Evolutionary conservation across 371 early-diverging fungal species (phyloP), one percentile per base, ranked within the genome.

Genomic region (Mortierella polycephala): DNA sequence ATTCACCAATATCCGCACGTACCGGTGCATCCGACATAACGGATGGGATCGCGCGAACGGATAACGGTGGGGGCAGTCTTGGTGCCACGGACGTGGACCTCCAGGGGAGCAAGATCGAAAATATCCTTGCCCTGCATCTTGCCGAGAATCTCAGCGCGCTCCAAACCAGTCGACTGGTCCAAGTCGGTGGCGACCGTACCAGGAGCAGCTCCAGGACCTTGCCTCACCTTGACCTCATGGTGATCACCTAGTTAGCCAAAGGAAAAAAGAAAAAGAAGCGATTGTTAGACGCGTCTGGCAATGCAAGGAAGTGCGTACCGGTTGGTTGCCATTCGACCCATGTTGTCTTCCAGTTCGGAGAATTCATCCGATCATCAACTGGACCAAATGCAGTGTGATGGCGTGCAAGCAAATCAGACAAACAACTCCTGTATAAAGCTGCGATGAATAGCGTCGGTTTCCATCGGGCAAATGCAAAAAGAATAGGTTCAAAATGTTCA

Each of bases 11-110:
- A 30, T 30, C 12, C 3, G 39, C 18, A 84, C 85, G 60, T 86
- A 96, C 96, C 97, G 80, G 95, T 93, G 89, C 99, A 98, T 44
- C 96, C 99, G 66, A 97, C 89, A 74, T 93, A 92, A 60, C 96
- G 92, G 81, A 90, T 87, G 53, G 89, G 87, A 80, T 96, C 96
- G 50, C 89, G 87, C 55, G 96, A 95, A 70, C 87, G 84, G 67
- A 98, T 92, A 65, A 96, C 85, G 67, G 96, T 91, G 72, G 98
- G 99, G 84, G 95, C 89, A 60, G 88, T 74, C 81, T 86, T 85
- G 74, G 99, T 97, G 67, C 96, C 96, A 72, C 89, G 84, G 83
- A 90, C 87, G 64, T 88, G 86, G 82, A 96, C 81, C 62, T 85
- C 69, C 81, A 97, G 87, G 41, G 97, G 95, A 46, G 90, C 88